Base-by-base conservation (phyloP, 1,284 basidiomycete species). In the Rhodotorula mucilaginosa region DNA sequence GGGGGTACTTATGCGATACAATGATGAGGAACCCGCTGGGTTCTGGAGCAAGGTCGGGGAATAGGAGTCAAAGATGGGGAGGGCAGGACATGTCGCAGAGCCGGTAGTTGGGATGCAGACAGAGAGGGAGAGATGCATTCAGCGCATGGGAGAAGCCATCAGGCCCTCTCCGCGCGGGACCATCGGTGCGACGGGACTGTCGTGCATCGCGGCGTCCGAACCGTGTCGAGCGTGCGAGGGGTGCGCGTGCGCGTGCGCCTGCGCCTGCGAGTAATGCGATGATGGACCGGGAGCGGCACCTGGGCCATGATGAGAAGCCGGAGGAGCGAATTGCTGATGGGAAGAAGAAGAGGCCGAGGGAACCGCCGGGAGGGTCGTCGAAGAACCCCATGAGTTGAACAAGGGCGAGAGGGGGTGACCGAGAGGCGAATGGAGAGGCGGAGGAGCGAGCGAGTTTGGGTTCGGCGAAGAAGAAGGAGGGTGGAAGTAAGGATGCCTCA, bases 401-500 rank as follows among this genome's bases (percentile, higher is more conserved):
- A 6, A 44, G 4, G 59, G 63, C 2, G 47, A 52, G 16, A 65
- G 49, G 5, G 67, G 61, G 48, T 63, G 64, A 6, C 58, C 59
- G 64, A 65, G 68, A 5, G 52, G 39, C 8, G 18, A 44, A 29
- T 12, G 10, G 31, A 51, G 29, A 44, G 47, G 21, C 29, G 47
- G 21, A 1, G 60, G 34, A 31, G 46, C 12, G 60, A 19, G 23
- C 29, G 23, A n/a, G 57, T 44, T 21, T 29, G 62, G 15, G 34
- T 65, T n/a, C 19, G 67, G 39, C 18, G 70, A 44, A 10, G 39
- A 12, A 8, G 34, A 26, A 6, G 44, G 8, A 16, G 54, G 29
- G 51, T 72, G 67, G 77, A 94, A 92, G 83, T 92, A 97, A 1
- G 91, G 88, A 80, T 96, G 93, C 60, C 84, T 80, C 44, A 96